Base-by-base conservation (phyloP, 2,329 filamentous ascomycete species). In the Chalaropsis thielavioides region DNA sequence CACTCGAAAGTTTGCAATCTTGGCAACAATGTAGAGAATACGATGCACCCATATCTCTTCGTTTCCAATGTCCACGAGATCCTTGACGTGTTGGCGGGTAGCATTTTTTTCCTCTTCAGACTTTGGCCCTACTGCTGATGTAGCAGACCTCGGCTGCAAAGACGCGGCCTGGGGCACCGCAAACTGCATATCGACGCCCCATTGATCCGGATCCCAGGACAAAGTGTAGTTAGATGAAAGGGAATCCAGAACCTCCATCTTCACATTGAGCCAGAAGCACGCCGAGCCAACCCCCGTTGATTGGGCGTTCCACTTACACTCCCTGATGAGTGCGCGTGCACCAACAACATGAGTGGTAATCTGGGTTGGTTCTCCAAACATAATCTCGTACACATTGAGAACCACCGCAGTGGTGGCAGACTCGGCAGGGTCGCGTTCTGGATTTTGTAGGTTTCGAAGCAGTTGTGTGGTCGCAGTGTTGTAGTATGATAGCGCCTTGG, bases 191-290 rank as follows among this genome's bases (percentile, higher is more conserved):
- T 95, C 86, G 19, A 96, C 79, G 0, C 88, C 89, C 92, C 92
- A 96, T 11, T 89, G 84, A 70, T 96, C 90, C 0, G 91, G 92
- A 64, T 95, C 85, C 90, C 91, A 96, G 0, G 89, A 86, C 13
- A 90, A 84, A 69, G 86, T 83, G 88, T 89, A 95, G 72, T 92
- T 91, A 74, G 90, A 90, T 69, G 90, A 87, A 17, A 96, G 78
- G 73, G 91, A 96, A 68, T 85, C 90, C 35, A 96, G 78, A n/a
- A 96, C 79, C 73, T 97, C 92, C 81, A 96, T 88, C 17, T 87
- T 88, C 17, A 95, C 85, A 70, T 95, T 96, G 44, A 96, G 79
- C 92, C 92, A 96, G 75, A 96, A 96, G 73, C 92, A 96, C 0
- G 92, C 90, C 0, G 86, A 83, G 0, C 90, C 92, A 22, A 96